Evolutionary conservation across 805 yeast genomes (phyloP).

Genomic region (Starmerella khaoyaiensis): DNA sequence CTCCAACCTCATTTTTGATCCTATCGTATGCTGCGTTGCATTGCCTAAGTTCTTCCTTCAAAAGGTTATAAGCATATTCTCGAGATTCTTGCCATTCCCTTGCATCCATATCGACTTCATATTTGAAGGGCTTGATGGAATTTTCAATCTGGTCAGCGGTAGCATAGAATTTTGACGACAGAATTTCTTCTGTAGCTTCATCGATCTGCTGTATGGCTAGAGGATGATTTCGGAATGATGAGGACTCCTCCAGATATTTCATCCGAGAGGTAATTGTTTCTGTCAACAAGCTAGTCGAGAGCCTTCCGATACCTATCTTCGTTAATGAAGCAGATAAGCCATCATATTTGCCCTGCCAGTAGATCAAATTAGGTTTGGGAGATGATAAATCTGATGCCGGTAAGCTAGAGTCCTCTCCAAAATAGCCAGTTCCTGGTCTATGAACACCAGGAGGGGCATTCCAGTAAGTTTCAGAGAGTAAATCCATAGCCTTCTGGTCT

Average conservation of each 20-base stretch:
- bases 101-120: constrained; percentile 91
- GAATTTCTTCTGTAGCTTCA: constrained; percentile 72
- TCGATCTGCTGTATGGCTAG: constrained; percentile 65
- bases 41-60: constrained; percentile 77
- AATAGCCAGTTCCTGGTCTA: background rate
- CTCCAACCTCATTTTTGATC: constrained; percentile 63
- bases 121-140: constrained; percentile 94
- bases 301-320: constrained; percentile 84
- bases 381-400: constrained; percentile 37
- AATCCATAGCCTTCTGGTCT: constrained; percentile 79
- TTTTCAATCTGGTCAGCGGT: constrained; percentile 98
- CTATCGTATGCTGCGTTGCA: constrained; percentile 51
- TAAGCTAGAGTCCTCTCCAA: no score
- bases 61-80: constrained; percentile 57
- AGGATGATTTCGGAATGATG: constrained; percentile 77
- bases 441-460: constrained; percentile 38
- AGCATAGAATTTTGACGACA: constrained; percentile 65
- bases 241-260: constrained; percentile 54
- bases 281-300: constrained; percentile 71
- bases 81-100: constrained; percentile 80
- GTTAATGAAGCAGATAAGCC: constrained; percentile 72
- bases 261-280: constrained; percentile 69
- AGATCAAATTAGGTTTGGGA: constrained; percentile 52
- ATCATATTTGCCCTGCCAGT: constrained; percentile 83
- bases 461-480: constrained; percentile 88